Evolutionary conservation across 2,329 filamentous ascomycete species (phyloP).

Genomic region (Ceratocystis cacaofunesta): DNA sequence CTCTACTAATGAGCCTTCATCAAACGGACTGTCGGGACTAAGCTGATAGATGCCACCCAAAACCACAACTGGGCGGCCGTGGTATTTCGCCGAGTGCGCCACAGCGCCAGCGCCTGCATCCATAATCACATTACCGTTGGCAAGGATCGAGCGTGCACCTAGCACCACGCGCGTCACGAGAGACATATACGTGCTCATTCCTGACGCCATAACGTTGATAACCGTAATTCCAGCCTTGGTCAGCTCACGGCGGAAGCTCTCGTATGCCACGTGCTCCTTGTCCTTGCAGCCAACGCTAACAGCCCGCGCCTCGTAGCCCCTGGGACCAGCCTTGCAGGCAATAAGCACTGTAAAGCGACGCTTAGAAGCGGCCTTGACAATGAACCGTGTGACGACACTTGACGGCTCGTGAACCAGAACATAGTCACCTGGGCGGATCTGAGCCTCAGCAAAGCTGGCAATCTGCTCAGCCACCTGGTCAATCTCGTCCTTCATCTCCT

Average conservation of each 20-base stretch:
- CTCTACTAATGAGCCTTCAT: slow-evolving; percentile 69
- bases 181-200: slow-evolving; percentile 86
- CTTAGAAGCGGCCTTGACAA: slow-evolving; percentile 74
- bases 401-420: slow-evolving; percentile 82
- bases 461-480: slow-evolving; percentile 89
- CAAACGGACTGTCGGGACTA: slow-evolving; percentile 75
- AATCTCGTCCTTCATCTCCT: slow-evolving; percentile 91
- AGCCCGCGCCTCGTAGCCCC: slow-evolving; percentile 24
- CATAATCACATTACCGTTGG: slow-evolving; percentile 74
- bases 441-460: slow-evolving; percentile 70
- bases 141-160: slow-evolving; percentile 71
- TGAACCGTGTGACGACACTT: slow-evolving; percentile 73
- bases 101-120: slow-evolving; percentile 73
- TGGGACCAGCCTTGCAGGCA: slow-evolving; percentile 44
- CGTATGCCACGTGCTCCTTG: slow-evolving; percentile 25
- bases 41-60: slow-evolving; percentile 88
- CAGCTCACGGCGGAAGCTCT: slow-evolving; percentile 60
- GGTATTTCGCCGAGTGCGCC: slow-evolving; percentile 68
- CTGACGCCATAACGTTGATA: slow-evolving; percentile 69
- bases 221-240: slow-evolving; percentile 64
- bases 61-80: slow-evolving; percentile 73
- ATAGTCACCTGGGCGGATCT: slow-evolving; percentile 86
- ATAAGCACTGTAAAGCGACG: slow-evolving; percentile 85
- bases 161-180: slow-evolving; percentile 91
- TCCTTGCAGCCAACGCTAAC: slow-evolving; percentile 4